Percentiles rank a stretch among this genome's conserved stretches.
These are phyloP conservation scores for Diddensiella caesifluorescens DNA, from an alignment of 805 yeast genomes.

Conservation along the genomic window DNA sequence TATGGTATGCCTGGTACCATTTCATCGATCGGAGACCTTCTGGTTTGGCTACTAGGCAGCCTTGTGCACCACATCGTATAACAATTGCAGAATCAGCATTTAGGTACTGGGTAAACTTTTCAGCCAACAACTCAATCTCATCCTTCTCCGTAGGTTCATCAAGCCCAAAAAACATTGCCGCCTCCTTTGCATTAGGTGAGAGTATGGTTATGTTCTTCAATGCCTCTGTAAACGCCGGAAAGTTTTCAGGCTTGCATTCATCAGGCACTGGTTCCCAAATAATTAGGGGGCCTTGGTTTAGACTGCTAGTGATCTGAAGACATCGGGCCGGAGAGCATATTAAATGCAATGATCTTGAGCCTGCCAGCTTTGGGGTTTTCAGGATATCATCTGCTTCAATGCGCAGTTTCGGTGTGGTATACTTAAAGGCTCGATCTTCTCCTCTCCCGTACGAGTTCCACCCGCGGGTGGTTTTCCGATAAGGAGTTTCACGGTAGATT, in stretches of 20 bases:
- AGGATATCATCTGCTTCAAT: conserved; percentile 53
- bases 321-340: conserved; percentile 69
- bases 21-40: conserved; percentile 11
- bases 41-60: conserved; percentile 48
- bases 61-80: conserved; percentile 70
- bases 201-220: conserved; percentile 51
- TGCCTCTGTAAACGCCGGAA: conserved; percentile 35
- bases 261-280: conserved; percentile 90
- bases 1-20: conserved; percentile 75
- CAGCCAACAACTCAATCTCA: conserved; percentile 43
- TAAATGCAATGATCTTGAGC: conserved; percentile 54
- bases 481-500: conserved; percentile 45
- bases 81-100: conserved; percentile 34
- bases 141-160: conserved; percentile 37
- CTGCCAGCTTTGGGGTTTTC: conserved; percentile 34
- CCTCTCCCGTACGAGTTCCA: conserved; percentile 65
- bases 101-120: conserved; percentile 39
- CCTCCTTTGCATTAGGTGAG: conserved; percentile 84
- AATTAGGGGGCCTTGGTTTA: conserved; percentile 27
- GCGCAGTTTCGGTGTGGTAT: conserved; percentile 55
- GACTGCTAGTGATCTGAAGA: conserved; percentile 39
- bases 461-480: conserved; percentile 71
- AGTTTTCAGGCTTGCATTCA: conserved; percentile 51
- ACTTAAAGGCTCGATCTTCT: conserved; percentile 58
- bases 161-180: conserved; percentile 53